Conservation (phyloP, 176 grass and related monocot genomes). For the Typha latifolia region DNA sequence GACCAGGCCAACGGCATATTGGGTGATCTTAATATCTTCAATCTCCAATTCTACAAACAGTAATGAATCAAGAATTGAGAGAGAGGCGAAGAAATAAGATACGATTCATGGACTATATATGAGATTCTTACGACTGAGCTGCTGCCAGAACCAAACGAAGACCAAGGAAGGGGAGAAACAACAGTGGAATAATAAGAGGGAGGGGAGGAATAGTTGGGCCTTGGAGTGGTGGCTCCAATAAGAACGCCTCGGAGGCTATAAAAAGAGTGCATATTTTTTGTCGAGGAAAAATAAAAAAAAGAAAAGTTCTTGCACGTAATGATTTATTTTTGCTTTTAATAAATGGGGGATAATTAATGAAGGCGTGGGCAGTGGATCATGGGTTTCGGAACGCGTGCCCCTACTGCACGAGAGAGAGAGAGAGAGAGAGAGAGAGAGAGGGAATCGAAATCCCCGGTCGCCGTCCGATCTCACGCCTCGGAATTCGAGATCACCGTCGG, state of each 20-base stretch:
- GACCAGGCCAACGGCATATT: slow-evolving; percentile 36
- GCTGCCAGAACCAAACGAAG: not conserved
- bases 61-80: not conserved
- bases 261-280: not conserved
- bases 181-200: not conserved
- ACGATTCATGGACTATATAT: too few species aligned
- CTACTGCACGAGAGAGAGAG: slow-evolving; percentile 11
- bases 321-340: not conserved
- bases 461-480: slow-evolving; percentile 25
- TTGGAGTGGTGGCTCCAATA: not conserved
- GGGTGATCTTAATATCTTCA: not conserved
- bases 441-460: slow-evolving; percentile 9
- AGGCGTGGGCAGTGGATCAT: slow-evolving; percentile 29
- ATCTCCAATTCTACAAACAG: not conserved
- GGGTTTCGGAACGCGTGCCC: slow-evolving; percentile 29
- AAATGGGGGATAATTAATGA: slow-evolving; percentile 13
- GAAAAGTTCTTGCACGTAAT: not conserved
- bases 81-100: too few species aligned
- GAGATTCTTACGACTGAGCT: too few species aligned
- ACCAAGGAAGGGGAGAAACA: not conserved
- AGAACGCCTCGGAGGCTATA: not conserved
- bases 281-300: not conserved
- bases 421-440: not conserved
- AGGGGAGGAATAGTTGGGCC: not conserved
- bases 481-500: slow-evolving; percentile 22